These are phyloP conservation scores for Oidiodendron maius DNA, from an alignment of 495 filamentous ascomycete genomes.

Conservation along the genomic window DNA sequence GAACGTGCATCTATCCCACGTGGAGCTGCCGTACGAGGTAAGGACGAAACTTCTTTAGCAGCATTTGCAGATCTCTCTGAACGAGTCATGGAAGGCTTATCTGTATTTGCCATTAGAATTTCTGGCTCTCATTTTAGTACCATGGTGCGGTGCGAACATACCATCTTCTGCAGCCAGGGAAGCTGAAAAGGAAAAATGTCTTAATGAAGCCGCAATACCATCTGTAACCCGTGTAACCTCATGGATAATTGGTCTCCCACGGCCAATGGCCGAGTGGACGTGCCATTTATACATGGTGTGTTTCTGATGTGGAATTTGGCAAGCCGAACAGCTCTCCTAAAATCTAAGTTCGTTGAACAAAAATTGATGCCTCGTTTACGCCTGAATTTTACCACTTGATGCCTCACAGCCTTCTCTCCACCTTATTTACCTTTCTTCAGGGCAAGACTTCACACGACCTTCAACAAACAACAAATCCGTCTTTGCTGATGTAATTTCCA, in stretches of 20 bases:
- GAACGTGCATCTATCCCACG: slow-evolving; percentile 18
- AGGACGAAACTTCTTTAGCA: slow-evolving; percentile 13
- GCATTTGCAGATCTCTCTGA: slow-evolving; percentile 14
- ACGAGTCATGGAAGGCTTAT: slow-evolving; percentile 3
- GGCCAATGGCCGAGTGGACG: slow-evolving; percentile 23
- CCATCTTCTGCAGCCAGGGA: slow-evolving; percentile 16
- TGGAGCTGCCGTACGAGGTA: slow-evolving; percentile 6
- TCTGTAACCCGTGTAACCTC: slow-evolving; percentile 32
- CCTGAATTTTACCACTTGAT: no score
- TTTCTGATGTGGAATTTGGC: not conserved
- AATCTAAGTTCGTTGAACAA: not conserved
- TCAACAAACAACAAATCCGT: no score
- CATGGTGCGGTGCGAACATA: slow-evolving; percentile 2
- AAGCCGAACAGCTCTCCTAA: not conserved
- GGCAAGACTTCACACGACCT: no score
- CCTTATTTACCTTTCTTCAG: not conserved
- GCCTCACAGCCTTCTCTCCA: slow-evolving; percentile 11
- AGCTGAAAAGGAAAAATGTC: slow-evolving; percentile 32
- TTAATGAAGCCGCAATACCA: slow-evolving; percentile 35
- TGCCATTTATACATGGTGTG: slow-evolving; percentile 29
- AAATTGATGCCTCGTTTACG: slow-evolving; percentile 5
- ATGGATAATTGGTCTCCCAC: slow-evolving; percentile 16
- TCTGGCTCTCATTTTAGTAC: not conserved
- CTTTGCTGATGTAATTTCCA: no score
- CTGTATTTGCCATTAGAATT: slow-evolving; percentile 4